Evolutionary conservation across 495 filamentous ascomycete genomes (phyloP), one percentile per base, ranked within the genome.

Genomic region (Oidiodendron maius): DNA sequence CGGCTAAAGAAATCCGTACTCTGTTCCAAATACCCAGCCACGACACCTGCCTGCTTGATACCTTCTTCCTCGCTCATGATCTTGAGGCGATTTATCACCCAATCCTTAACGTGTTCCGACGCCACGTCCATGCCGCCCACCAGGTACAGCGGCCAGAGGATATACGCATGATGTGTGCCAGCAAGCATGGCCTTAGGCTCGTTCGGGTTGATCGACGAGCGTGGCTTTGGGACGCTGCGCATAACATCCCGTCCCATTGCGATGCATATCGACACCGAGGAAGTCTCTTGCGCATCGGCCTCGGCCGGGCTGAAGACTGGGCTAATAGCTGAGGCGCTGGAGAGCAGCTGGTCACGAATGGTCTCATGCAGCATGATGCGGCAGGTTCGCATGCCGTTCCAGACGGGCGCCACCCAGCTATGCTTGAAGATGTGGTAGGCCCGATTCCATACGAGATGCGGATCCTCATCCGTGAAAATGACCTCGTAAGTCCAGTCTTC

Each of bases 371-470:
- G 63, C 11, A 82, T 57, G 35, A 83, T 76, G 22, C 78, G 75
- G 2, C 76, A 70, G 61, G 74, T 77, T 24, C 83, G 78, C 53
- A 80, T 83, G 44, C 81, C 72, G 46, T 82, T 86, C 76, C 77
- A 82, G 21, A 76, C 66, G 18, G 75, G 67, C 13, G 71, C 71
- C 22, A 72, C 64, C 76, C 78, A 83, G 34, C 77, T 68, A 42
- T 75, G 71, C 3, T 57, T 56, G 55, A 86, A 86, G 13, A 72
- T 57, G 54, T 86, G 79, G 56, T 82, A 86, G 47, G 70, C 66
- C 25, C 75, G 71, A 35, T 75, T 71, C 51, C 79, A 82, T 32
- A 76, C 64, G 17, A 50, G 16, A 16, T 64, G 56, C 2, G 66
- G 50, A 1, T 69, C 62, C 16, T 63, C 50, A 20, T 61, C 57